Percentiles rank a stretch among this genome's conserved stretches.
These are phyloP conservation scores for Sclerotinia trifoliorum DNA, from an alignment of 2,329 filamentous ascomycete genomes.

Conservation along the genomic window DNA sequence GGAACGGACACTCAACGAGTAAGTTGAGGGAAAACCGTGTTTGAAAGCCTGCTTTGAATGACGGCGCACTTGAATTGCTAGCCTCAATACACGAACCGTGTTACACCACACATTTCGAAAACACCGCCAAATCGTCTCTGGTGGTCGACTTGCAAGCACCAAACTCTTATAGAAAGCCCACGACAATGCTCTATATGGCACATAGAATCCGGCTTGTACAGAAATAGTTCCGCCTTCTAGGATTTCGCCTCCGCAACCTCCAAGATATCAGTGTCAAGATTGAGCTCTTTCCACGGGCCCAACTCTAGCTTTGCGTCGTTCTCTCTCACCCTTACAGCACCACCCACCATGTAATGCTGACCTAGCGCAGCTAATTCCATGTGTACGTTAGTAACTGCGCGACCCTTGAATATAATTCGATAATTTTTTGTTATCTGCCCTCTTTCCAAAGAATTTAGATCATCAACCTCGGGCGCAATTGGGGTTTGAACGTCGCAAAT, in stretches of 20 bases:
- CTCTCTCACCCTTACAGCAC: constrained; percentile 28
- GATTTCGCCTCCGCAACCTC: constrained; percentile 27
- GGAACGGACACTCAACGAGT: neutral
- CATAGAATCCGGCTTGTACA: neutral
- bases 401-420: constrained; percentile 33
- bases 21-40: neutral
- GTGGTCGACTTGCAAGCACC: neutral
- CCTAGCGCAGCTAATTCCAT: constrained; percentile 38
- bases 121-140: neutral
- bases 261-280: constrained; percentile 35
- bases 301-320: constrained; percentile 21
- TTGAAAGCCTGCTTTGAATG: neutral
- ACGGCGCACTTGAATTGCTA: neutral
- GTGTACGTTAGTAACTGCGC: constrained; percentile 33
- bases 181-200: no score
- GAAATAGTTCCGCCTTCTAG: neutral
- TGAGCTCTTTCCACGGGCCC: constrained; percentile 28
- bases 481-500: constrained; percentile 56
- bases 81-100: neutral
- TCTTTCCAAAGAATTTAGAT: constrained; percentile 27
- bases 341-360: constrained; percentile 37
- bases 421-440: constrained; percentile 32
- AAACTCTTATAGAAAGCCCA: neutral
- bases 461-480: constrained; percentile 18
- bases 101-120: neutral